Evolutionary conservation across 2,329 filamentous ascomycete genomes (phyloP).

Genomic region (Tolypocladium guangdongense): DNA sequence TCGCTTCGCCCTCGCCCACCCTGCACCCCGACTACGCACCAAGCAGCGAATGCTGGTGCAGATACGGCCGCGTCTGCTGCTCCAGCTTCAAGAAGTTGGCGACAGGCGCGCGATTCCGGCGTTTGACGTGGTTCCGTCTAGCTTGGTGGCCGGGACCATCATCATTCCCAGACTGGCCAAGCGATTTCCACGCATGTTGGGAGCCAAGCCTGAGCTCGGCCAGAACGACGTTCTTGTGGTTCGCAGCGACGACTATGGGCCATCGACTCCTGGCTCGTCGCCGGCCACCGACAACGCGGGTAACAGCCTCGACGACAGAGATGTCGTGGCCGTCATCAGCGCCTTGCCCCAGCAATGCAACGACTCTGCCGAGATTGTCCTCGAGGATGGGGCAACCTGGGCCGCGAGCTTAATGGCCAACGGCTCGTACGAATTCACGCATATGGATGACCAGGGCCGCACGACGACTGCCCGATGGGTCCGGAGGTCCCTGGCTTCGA

Average conservation of each 20-base stretch:
- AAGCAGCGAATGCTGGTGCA: constrained; percentile 57
- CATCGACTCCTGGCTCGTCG: constrained; percentile 14
- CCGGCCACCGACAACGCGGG: constrained; percentile 31
- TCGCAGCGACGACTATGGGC: constrained; percentile 55
- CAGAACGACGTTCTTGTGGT: constrained; percentile 62
- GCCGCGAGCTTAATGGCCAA: constrained; percentile 37
- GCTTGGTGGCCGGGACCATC: constrained; percentile 42
- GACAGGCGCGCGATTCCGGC: constrained; percentile 53
- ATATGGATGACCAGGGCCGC: constrained; percentile 45
- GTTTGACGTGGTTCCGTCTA: constrained; percentile 63
- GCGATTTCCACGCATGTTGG: constrained; percentile 53
- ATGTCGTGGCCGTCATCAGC: constrained; percentile 59
- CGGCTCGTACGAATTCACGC: constrained; percentile 57
- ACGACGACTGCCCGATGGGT: constrained; percentile 60
- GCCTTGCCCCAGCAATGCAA: constrained; percentile 37
- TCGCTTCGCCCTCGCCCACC: constrained; percentile 56
- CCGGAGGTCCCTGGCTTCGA: constrained; percentile 24
- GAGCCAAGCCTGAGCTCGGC: constrained; percentile 51
- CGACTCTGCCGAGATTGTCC: constrained; percentile 52
- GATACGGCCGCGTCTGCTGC: constrained; percentile 54
- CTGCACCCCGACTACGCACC: constrained; percentile 45
- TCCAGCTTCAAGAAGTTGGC: constrained; percentile 61
- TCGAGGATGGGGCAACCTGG: constrained; percentile 54
- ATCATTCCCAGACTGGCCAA: constrained; percentile 49
- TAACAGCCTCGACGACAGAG: constrained; percentile 33